Evolutionary conservation across 352 stramenopile genomes (phyloP).

Genomic region (Phytophthora uliginosa): DNA sequence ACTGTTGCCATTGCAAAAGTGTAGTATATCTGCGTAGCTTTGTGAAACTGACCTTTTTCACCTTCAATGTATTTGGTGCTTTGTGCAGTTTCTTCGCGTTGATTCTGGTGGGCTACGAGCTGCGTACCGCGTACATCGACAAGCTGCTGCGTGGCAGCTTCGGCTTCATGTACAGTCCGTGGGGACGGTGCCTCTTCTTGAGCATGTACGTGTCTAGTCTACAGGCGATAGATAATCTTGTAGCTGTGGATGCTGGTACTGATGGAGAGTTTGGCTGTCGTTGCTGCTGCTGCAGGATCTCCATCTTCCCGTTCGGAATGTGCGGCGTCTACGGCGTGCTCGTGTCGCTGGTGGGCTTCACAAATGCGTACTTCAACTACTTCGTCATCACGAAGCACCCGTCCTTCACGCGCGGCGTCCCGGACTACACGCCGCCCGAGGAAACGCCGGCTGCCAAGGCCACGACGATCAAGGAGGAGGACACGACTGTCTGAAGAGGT

Average conservation of each 20-base stretch:
- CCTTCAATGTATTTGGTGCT: not conserved
- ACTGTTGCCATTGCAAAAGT: not conserved
- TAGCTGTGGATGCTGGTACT: not conserved
- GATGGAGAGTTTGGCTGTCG: not conserved
- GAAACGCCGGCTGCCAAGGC: conserved; percentile 48
- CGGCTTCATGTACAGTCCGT: conserved; percentile 92
- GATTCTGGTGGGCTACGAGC: conserved; percentile 87
- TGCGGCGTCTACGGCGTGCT: conserved; percentile 84
- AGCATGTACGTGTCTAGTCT: conserved; percentile 68
- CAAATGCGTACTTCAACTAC: conserved; percentile 93
- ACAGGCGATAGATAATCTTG: too few relatives aligned
- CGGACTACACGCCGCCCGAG: conserved; percentile 83
- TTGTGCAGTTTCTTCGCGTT: conserved; percentile 79
- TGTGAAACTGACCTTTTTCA: conserved; percentile 3
- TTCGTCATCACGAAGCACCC: conserved; percentile 92
- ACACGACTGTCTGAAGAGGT: conserved; percentile 48
- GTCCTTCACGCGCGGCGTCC: conserved; percentile 86
- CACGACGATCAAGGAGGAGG: conserved; percentile 36
- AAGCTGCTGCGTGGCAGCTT: conserved; percentile 81
- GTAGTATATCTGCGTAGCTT: not conserved
- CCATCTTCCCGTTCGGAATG: conserved; percentile 92
- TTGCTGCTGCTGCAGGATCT: conserved; percentile 63
- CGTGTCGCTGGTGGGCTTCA: conserved; percentile 79
- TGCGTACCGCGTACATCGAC: conserved; percentile 79
- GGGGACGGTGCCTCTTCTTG: conserved; percentile 88